phyloP scores from a whole-genome alignment of 805 yeast species.

The Debaryomyces maramus region DNA sequence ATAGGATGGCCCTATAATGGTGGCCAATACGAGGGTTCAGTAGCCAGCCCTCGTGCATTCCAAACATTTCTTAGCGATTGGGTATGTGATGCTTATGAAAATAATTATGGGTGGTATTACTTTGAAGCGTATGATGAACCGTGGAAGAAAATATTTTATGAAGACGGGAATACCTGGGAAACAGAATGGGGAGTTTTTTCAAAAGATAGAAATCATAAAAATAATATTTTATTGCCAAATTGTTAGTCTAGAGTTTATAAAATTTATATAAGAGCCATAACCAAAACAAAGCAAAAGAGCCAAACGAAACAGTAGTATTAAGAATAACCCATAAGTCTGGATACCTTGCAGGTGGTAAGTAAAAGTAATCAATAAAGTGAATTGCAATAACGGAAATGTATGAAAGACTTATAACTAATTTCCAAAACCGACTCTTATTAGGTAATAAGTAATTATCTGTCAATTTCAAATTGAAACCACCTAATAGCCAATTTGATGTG shows the following conservation, averaged over 20 bases:
- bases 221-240: constrained; percentile 41
- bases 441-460: constrained; percentile 22
- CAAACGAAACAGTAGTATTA: constrained; percentile 73
- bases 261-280: constrained; percentile 70
- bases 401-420: constrained; percentile 23
- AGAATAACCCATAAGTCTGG: constrained; percentile 88
- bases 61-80: constrained; percentile 52
- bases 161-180: constrained; percentile 56
- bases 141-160: constrained; percentile 59
- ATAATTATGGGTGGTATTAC: constrained; percentile 52
- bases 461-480: constrained; percentile 18
- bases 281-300: constrained; percentile 73
- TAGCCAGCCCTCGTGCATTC: constrained; percentile 46
- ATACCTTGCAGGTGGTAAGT: constrained; percentile 55
- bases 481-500: constrained; percentile 46
- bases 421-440: constrained; percentile 25
- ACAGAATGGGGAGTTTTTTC: constrained; percentile 71
- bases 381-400: constrained; percentile 47
- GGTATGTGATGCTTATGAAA: constrained; percentile 45
- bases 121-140: constrained; percentile 76
- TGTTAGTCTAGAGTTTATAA: constrained; percentile 23
- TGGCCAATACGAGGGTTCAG: constrained; percentile 46
- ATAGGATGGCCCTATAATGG: constrained; percentile 76
- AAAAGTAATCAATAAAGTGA: constrained; percentile 53
- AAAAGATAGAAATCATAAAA: constrained; percentile 47